Base-by-base conservation (phyloP, 768 basidiomycete genomes). In the Pisolithus albus region DNA sequence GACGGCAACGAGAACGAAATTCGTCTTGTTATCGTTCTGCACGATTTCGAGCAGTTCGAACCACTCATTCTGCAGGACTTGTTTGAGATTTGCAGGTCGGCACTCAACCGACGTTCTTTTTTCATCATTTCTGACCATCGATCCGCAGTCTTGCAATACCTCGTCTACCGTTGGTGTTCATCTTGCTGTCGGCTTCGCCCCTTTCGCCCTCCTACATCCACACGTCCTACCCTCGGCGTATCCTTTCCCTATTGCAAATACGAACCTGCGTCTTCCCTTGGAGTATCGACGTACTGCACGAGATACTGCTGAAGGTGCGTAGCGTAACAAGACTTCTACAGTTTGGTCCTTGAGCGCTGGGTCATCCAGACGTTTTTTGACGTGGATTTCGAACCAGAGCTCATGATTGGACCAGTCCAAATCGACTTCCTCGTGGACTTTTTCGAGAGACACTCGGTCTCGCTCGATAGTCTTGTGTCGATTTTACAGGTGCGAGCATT, bases 1-100 rank as follows among this genome's bases (percentile, higher is more conserved):
- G 57, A 49, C 15, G 50, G 56, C 38, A 49, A 60, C 54, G 54
- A 61, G 10, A 16, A 54, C 1, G 53, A 57, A 5, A 64, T 60
- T 10, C 75, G 73, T 36, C 73, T 90, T 3, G 72, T 83, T 21
- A 70, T 86, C 8, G 59, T 89, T 11, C 59, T 90, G 19, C 85
- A 88, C 51, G 83, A 86, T 51, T 88, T 91, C 56, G 88, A 90
- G 59, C 79, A 82, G 60, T 79, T 86, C 46, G 85, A 87, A 50
- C 67, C 78, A 0, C 49, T 56, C 2, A 74, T 89, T 2, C 64
- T 90, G 45, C 80, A 84, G 59, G 86, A 90, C 58, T 59, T 88
- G 16, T 79, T 88, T 39, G 76, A 84, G 49, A 82, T 89, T 34
- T 86, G 78, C 72, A 86, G 84, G 87, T 83, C 54, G 28, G 62